Percentiles rank a stretch among this genome's conserved stretches.
These are phyloP conservation scores for Phalaenopsis hybrid DNA, from an alignment of 116 monocot species.

Conservation along the genomic window DNA sequence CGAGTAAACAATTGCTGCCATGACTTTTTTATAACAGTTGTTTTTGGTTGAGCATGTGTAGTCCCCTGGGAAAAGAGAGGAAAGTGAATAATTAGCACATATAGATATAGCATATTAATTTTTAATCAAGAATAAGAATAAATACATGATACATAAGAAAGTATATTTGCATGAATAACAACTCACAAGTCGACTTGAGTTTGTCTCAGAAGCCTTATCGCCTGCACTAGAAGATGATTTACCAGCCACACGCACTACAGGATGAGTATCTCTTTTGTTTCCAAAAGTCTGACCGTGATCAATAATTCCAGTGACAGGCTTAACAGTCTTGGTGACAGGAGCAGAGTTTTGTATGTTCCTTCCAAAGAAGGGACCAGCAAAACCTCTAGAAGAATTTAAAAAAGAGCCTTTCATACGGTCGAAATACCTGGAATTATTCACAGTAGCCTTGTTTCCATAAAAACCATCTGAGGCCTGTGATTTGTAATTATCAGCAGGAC, in stretches of 20 bases:
- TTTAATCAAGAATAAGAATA: background rate
- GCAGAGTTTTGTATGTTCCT: constrained; percentile 38
- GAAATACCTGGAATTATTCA: constrained; percentile 52
- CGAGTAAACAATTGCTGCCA: constrained; percentile 87
- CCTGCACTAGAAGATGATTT: constrained; percentile 34
- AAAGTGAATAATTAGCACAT: background rate
- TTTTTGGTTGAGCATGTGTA: constrained; percentile 29
- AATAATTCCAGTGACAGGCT: constrained; percentile 15
- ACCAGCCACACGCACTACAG: constrained; percentile 17
- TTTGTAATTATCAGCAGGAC: constrained; percentile 27
- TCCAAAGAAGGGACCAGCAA: constrained; percentile 57
- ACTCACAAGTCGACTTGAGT: constrained; percentile 54
- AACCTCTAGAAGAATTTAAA: constrained; percentile 55
- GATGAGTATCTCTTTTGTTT: constrained; percentile 34
- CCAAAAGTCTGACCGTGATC: constrained; percentile 26
- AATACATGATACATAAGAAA: background rate
- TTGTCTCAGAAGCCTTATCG: constrained; percentile 23
- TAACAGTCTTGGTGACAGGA: constrained; percentile 35
- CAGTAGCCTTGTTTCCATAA: constrained; percentile 23
- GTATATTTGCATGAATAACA: constrained; percentile 5
- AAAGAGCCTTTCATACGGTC: constrained; percentile 60
- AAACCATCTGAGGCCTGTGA: constrained; percentile 15
- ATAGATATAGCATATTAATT: background rate
- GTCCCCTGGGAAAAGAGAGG: constrained; percentile 32
- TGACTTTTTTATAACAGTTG: constrained; percentile 51